Evolutionary conservation across 2,329 filamentous ascomycete species (phyloP).

Genomic region (Didymella pomorum): DNA sequence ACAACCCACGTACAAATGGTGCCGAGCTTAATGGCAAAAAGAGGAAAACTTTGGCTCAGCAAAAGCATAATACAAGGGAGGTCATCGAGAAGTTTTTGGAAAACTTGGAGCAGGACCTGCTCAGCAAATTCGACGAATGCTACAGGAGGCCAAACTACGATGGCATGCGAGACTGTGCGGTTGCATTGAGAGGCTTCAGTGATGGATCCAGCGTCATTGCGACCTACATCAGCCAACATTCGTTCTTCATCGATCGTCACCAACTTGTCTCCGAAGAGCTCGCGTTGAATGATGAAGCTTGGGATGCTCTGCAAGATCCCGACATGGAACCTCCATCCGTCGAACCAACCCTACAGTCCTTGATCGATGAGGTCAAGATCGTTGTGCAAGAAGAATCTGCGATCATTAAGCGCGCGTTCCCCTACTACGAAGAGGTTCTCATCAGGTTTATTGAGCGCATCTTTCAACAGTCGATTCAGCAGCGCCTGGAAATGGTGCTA

Average conservation of each 20-base stretch:
- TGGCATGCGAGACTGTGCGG: constrained; percentile 96
- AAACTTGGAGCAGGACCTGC: constrained; percentile 89
- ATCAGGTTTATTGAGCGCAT: constrained; percentile 93
- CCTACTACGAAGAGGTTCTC: constrained; percentile 93
- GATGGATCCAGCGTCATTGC: constrained; percentile 95
- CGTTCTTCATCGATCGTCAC: constrained; percentile 97
- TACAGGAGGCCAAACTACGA: constrained; percentile 95
- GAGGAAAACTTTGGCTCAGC: constrained; percentile 41
- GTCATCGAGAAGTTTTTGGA: constrained; percentile 97
- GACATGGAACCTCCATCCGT: constrained; percentile 91
- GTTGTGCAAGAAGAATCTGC: constrained; percentile 97
- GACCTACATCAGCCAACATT: constrained; percentile 96
- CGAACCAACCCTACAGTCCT: constrained; percentile 87
- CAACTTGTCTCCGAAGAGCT: constrained; percentile 91
- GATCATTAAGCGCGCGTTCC: constrained; percentile 95
- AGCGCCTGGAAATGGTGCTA: constrained; percentile 91
- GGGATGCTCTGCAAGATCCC: constrained; percentile 93
- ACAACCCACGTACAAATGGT: constrained; percentile 56
- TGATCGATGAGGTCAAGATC: constrained; percentile 92
- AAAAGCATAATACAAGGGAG: constrained; percentile 75
- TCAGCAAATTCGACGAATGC: constrained; percentile 97
- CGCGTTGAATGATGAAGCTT: constrained; percentile 72
- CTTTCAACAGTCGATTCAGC: constrained; percentile 98
- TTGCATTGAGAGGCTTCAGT: constrained; percentile 93
- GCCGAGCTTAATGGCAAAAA: constrained; percentile 59